Conservation (phyloP, 2,329 filamentous ascomycete genomes). For the Arthrobotrys conoides region DNA sequence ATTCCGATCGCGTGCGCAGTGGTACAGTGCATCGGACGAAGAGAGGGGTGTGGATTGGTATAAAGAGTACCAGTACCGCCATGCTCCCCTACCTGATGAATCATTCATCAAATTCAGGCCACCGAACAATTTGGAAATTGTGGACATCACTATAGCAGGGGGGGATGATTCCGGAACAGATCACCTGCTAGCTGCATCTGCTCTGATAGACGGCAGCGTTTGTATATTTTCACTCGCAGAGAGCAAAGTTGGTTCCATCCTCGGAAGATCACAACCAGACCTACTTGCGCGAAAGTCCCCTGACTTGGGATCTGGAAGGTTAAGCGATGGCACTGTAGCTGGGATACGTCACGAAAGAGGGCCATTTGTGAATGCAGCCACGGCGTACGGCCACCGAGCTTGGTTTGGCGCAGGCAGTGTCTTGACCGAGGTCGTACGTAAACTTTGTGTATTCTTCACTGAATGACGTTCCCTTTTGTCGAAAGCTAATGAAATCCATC, state of each 20-base stretch:
- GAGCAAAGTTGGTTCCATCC: conserved; percentile 45
- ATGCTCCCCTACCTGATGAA: conserved; percentile 58
- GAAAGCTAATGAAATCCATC: neutral
- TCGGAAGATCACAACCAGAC: conserved; percentile 60
- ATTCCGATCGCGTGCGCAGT: conserved; percentile 20
- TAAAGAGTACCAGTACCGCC: conserved; percentile 63
- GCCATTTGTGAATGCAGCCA: conserved; percentile 60
- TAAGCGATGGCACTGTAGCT: neutral
- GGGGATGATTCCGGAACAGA: neutral
- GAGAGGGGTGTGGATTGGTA: conserved; percentile 63
- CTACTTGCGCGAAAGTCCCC: conserved; percentile 30
- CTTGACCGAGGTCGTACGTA: conserved; percentile 53
- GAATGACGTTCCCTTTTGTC: neutral
- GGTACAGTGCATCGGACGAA: conserved; percentile 24
- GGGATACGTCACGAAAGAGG: conserved; percentile 53
- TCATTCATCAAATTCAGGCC: conserved; percentile 57
- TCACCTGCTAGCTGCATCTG: conserved; percentile 58
- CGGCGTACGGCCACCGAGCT: conserved; percentile 44
- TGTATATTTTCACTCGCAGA: conserved; percentile 62
- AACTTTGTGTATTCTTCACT: neutral
- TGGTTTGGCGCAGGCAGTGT: conserved; percentile 57
- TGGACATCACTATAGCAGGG: conserved; percentile 57
- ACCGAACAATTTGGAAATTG: conserved; percentile 61
- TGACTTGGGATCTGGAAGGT: conserved; percentile 16
- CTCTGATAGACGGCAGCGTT: conserved; percentile 62